phyloP scores from a whole-genome alignment of 257 asterid species.

The Knoxia roxburghii region DNA sequence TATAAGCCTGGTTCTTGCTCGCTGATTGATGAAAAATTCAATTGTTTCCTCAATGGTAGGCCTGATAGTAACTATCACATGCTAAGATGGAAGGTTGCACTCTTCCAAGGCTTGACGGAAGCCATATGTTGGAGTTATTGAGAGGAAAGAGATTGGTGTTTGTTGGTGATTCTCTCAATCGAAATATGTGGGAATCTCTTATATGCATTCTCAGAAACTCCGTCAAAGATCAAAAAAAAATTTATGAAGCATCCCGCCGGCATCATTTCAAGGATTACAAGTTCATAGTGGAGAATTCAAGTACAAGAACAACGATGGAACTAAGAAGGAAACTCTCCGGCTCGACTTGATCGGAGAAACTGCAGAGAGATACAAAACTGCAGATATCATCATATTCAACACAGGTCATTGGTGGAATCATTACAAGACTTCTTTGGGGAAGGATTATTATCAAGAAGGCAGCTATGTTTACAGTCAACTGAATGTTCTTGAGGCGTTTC shows the following conservation, averaged over 20 bases:
- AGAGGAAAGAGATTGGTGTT: constrained; percentile 59
- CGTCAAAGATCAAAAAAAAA: constrained; percentile 48
- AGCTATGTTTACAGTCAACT: constrained; percentile 49
- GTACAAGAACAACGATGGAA: constrained; percentile 30
- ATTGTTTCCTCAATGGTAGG: constrained; percentile 74
- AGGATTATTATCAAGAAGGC: constrained; percentile 78
- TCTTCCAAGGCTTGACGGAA: constrained; percentile 69
- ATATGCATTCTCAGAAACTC: constrained; percentile 58
- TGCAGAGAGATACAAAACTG: constrained; percentile 39
- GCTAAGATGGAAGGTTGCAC: constrained; percentile 79
- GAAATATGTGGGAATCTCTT: constrained; percentile 82
- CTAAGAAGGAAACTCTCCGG: constrained; percentile 60
- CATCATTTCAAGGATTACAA: constrained; percentile 53
- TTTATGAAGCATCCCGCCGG: constrained; percentile 59
- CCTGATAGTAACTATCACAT: constrained; percentile 58
- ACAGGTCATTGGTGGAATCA: constrained; percentile 93
- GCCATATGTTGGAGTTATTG: constrained; percentile 51
- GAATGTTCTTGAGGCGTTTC: constrained; percentile 60
- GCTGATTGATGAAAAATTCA: constrained; percentile 86
- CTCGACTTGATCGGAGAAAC: constrained; percentile 50
- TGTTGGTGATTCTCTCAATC: constrained; percentile 76
- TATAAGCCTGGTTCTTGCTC: constrained; percentile 91
- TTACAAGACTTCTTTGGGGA: constrained; percentile 63
- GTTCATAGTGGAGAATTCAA: constrained; percentile 65
- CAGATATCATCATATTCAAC: constrained; percentile 65